Evolutionary conservation across 1,139 yeast genomes (phyloP).

Genomic region (Lodderomyces jiufengensis): DNA sequence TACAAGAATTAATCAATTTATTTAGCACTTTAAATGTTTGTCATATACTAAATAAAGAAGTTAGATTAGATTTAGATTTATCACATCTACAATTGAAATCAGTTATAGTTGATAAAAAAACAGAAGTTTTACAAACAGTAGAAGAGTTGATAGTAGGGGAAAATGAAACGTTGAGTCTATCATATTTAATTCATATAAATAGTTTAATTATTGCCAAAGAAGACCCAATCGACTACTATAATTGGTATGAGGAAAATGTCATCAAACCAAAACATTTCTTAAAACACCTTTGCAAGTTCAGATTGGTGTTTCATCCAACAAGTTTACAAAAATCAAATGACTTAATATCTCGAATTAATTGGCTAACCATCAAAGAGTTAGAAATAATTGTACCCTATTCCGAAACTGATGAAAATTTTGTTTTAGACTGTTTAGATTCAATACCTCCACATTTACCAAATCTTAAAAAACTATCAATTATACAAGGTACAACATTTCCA

Average conservation of each 20-base stretch:
- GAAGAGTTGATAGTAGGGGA: slow-evolving; percentile 12
- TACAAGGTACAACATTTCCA: slow-evolving; percentile 35
- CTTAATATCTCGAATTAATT: slow-evolving; percentile 14
- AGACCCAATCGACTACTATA: too few species aligned
- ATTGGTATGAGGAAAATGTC: too few species aligned
- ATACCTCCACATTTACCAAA: slow-evolving; percentile 18
- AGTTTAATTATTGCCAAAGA: too few species aligned
- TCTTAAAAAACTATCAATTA: slow-evolving; percentile 40
- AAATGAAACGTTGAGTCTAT: not conserved
- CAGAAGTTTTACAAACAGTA: slow-evolving; percentile 4
- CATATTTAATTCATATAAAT: too few species aligned
- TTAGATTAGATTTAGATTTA: slow-evolving; percentile 14
- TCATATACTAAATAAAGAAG: slow-evolving; percentile 14
- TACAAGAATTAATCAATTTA: slow-evolving; percentile 12
- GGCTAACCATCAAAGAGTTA: slow-evolving; percentile 19
- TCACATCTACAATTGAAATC: slow-evolving; percentile 11
- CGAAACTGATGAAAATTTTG: slow-evolving; percentile 36
- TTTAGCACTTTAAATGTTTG: slow-evolving; percentile 13
- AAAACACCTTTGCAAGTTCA: slow-evolving; percentile 16
- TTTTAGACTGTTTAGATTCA: slow-evolving; percentile 31
- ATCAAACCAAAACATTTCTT: too few species aligned
- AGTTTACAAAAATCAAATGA: slow-evolving; percentile 7
- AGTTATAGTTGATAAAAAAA: slow-evolving; percentile 8
- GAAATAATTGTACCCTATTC: slow-evolving; percentile 25
- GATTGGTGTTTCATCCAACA: slow-evolving; percentile 15